Conservation (phyloP, 352 stramenopile species). For the Saprolegnia diclina region DNA sequence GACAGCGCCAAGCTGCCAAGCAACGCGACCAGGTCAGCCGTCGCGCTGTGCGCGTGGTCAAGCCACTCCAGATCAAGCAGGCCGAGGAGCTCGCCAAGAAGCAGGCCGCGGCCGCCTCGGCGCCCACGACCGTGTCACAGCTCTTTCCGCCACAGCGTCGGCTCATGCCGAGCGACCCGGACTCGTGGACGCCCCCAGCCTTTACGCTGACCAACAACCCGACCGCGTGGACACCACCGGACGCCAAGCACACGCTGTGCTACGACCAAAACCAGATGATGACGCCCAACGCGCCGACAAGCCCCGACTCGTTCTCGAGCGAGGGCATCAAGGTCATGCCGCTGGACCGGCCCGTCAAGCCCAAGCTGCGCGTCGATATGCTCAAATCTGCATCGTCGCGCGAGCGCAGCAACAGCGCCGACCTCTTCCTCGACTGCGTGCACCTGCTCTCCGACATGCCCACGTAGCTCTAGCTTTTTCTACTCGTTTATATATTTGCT, state of each 20-base stretch:
- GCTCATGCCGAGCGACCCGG: background rate
- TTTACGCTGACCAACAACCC: conserved; percentile 15
- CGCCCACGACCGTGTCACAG: background rate
- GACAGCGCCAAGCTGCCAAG: conserved; percentile 52
- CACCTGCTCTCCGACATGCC: conserved; percentile 43
- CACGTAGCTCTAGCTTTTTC: background rate
- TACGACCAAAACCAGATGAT: background rate
- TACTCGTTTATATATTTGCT: background rate
- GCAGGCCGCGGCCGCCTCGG: background rate
- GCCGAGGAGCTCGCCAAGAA: conserved; percentile 8
- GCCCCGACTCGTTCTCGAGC: conserved; percentile 18
- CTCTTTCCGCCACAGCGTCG: background rate
- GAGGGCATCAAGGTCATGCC: conserved; percentile 11
- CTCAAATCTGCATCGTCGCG: conserved; percentile 37
- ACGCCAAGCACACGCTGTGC: background rate
- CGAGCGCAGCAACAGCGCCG: conserved; percentile 63
- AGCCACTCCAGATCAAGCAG: conserved; percentile 9
- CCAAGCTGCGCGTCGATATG: conserved; percentile 49
- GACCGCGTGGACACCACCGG: conserved; percentile 14
- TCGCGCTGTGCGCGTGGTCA: conserved; percentile 7
- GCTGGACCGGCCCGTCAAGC: conserved; percentile 4
- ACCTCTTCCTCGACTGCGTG: conserved; percentile 80
- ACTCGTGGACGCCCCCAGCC: background rate
- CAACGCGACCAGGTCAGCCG: conserved; percentile 15
- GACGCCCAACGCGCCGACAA: conserved; percentile 12